Evolutionary conservation across 441 rosid genomes (phyloP).

Genomic region (Gossypium laxum): DNA sequence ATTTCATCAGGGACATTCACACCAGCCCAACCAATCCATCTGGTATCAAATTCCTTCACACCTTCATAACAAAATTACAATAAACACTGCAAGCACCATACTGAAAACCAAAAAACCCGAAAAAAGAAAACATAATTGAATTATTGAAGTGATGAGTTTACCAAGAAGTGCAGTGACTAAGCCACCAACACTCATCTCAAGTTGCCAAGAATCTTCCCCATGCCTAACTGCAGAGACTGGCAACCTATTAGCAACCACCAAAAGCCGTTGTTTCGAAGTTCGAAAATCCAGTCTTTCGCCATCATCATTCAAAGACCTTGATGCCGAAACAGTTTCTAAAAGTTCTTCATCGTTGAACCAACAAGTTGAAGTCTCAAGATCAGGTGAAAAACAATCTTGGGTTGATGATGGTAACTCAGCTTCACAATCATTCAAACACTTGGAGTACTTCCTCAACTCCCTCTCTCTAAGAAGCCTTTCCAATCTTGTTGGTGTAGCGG

Average conservation of each 20-base stretch:
- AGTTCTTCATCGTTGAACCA: slow-evolving; percentile 22
- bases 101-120: not conserved
- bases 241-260: slow-evolving; percentile 70
- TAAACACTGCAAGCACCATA: not conserved
- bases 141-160: slow-evolving; percentile 13
- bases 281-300: not conserved
- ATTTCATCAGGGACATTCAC: slow-evolving; percentile 61
- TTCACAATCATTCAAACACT: slow-evolving; percentile 25
- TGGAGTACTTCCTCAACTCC: slow-evolving; percentile 35
- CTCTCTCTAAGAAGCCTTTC: slow-evolving; percentile 49
- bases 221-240: slow-evolving; percentile 61
- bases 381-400: slow-evolving; percentile 19
- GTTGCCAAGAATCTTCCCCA: slow-evolving; percentile 52
- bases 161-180: slow-evolving; percentile 64
- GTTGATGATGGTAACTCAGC: slow-evolving; percentile 14
- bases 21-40: slow-evolving; percentile 89
- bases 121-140: not conserved
- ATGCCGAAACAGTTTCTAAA: slow-evolving; percentile 16
- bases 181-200: slow-evolving; percentile 62
- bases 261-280: slow-evolving; percentile 42
- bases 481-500: slow-evolving; percentile 28
- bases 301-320: slow-evolving; percentile 18
- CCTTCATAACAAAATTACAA: slow-evolving; percentile 26
- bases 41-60: slow-evolving; percentile 63
- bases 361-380: slow-evolving; percentile 22